A percentile compares a stretch with the other conserved stretches of the same genome.
Conservation (phyloP, 2,329 filamentous ascomycete species). For the Pyrenophora tritici-repentis region DNA sequence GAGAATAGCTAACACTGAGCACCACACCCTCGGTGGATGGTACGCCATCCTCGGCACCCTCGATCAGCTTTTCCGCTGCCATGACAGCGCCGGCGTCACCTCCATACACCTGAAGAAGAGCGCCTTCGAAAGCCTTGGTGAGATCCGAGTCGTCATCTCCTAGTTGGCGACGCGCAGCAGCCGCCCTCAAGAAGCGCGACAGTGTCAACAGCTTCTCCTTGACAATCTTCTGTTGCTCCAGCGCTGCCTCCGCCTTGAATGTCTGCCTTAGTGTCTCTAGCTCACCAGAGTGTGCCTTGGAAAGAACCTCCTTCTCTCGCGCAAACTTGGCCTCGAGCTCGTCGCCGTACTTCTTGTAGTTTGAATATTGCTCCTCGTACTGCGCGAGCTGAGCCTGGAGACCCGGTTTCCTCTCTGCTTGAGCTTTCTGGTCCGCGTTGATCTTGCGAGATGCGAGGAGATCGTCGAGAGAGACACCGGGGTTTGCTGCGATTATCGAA, state of each 20-base stretch:
- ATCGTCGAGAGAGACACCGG: conserved; percentile 72
- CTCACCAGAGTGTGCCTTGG: conserved; percentile 61
- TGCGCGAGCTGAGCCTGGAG: conserved; percentile 71
- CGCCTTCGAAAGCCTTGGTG: conserved; percentile 79
- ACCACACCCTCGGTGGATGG: conserved; percentile 67
- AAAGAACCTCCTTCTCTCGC: conserved; percentile 61
- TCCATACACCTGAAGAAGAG: conserved; percentile 76
- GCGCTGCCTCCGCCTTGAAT: conserved; percentile 59
- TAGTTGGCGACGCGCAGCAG: conserved; percentile 72
- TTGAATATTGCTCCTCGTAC: conserved; percentile 73
- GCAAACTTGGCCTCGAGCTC: conserved; percentile 68
- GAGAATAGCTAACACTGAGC: conserved; percentile 69
- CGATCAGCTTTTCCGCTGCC: conserved; percentile 76
- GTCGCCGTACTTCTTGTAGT: conserved; percentile 75
- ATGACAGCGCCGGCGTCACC: conserved; percentile 76
- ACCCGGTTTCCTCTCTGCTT: conserved; percentile 75
- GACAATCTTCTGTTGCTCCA: conserved; percentile 54
- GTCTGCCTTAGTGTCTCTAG: conserved; percentile 61
- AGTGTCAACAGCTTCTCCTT: conserved; percentile 70
- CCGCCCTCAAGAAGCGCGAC: conserved; percentile 79
- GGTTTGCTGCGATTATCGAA: conserved; percentile 69
- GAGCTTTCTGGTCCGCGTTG: conserved; percentile 79
- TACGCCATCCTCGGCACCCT: conserved; percentile 70
- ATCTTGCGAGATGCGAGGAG: conserved; percentile 73
- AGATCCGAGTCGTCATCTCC: conserved; percentile 75